phyloP scores from a whole-genome alignment of 768 basidiomycete genomes.

The Termitomyces titanicus region DNA sequence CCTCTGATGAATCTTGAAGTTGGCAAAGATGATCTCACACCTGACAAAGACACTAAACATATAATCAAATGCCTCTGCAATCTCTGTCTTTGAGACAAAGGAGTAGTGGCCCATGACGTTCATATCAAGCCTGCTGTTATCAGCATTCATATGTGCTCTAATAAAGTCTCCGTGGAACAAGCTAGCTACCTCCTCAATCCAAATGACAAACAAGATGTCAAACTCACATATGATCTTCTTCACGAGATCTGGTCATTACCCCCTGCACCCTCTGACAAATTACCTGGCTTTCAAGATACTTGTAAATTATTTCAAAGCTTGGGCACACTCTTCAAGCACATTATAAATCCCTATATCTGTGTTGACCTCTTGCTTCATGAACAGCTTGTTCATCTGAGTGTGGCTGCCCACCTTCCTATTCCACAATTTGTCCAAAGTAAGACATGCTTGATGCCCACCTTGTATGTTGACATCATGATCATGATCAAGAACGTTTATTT shows the following conservation, averaged over 20 bases:
- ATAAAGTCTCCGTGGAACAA: conserved; percentile 5
- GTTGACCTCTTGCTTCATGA: conserved; percentile 25
- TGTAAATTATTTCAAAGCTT: conserved; percentile 21
- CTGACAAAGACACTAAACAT: conserved; percentile 33
- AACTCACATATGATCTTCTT: conserved; percentile 22
- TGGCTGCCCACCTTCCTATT: conserved; percentile 26
- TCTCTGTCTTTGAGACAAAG: conserved; percentile 19
- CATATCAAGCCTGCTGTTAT: conserved; percentile 22
- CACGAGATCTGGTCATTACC: conserved; percentile 24
- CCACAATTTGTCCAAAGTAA: too few species aligned
- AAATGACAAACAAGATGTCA: conserved; percentile 29
- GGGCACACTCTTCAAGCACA: conserved; percentile 18
- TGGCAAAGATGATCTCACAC: conserved; percentile 31
- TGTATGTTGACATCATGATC: conserved; percentile 27
- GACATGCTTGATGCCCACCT: conserved; percentile 11
- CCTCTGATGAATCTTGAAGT: conserved; percentile 22
- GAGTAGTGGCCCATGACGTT: conserved; percentile 21
- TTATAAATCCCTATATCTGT: conserved; percentile 26
- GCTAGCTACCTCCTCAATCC: conserved; percentile 19
- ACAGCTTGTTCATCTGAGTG: conserved; percentile 30
- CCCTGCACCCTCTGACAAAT: neutral
- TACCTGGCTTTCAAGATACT: conserved; percentile 14
- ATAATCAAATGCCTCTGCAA: conserved; percentile 29
- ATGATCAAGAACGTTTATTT: conserved; percentile 37
- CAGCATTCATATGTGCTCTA: conserved; percentile 17